These are phyloP conservation scores for Trametes cubensis DNA, from an alignment of 768 basidiomycete genomes.

Conservation along the genomic window DNA sequence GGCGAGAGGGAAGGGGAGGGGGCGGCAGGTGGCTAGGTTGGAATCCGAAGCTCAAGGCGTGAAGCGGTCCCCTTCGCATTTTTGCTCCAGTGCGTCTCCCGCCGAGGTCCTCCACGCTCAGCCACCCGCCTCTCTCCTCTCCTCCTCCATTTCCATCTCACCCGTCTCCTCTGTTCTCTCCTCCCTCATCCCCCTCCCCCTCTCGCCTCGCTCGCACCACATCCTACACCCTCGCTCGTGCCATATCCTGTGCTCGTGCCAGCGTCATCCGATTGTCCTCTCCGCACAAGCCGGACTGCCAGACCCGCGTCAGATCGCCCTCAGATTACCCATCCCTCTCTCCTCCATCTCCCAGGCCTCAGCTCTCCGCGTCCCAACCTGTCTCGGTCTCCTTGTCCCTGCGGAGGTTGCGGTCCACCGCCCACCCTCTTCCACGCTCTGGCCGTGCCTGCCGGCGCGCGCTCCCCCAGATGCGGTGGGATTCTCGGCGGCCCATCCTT, in stretches of 20 bases:
- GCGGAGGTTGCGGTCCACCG: background rate
- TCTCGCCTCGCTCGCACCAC: background rate
- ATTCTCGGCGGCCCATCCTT: slow-evolving; percentile 4
- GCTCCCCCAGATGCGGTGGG: slow-evolving; percentile 4
- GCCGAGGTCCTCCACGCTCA: slow-evolving; percentile 29
- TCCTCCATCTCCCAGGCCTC: slow-evolving; percentile 15
- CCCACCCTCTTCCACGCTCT: slow-evolving; percentile 15
- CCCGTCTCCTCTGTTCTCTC: slow-evolving; percentile 12
- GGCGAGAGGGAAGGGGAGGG: slow-evolving; percentile 37
- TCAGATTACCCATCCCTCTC: slow-evolving; percentile 16
- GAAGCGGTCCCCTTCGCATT: slow-evolving; percentile 35
- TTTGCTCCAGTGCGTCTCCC: slow-evolving; percentile 34
- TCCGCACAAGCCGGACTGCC: slow-evolving; percentile 3
- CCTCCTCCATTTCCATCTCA: slow-evolving; percentile 24
- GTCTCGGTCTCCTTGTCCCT: background rate
- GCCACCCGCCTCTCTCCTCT: slow-evolving; percentile 22
- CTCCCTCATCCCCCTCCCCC: slow-evolving; percentile 11
- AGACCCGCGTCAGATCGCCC: slow-evolving; percentile 23
- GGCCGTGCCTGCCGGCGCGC: slow-evolving; percentile 12
- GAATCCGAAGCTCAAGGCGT: slow-evolving; percentile 33
- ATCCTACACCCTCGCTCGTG: background rate
- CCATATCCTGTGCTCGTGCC: slow-evolving; percentile 9
- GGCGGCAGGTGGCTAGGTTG: slow-evolving; percentile 33
- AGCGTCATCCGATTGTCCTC: slow-evolving; percentile 21
- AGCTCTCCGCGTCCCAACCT: slow-evolving; percentile 1